phyloP scores from a whole-genome alignment of 2,329 filamentous ascomycete genomes.

The Talaromyces islandicus region DNA sequence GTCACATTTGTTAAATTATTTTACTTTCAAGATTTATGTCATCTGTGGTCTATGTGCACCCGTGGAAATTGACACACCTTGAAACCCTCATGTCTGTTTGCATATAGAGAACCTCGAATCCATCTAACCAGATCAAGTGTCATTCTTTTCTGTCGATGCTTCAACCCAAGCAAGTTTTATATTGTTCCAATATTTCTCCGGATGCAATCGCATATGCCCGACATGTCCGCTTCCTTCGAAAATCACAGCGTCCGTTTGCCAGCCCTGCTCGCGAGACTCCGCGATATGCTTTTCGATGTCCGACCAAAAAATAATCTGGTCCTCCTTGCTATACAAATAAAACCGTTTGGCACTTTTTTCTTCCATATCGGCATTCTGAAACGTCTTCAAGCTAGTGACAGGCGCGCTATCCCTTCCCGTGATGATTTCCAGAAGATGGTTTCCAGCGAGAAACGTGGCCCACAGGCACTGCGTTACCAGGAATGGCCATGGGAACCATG shows the following conservation, averaged over 20 bases:
- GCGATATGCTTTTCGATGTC: background rate
- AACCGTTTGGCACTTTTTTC: background rate
- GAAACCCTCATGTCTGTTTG: too few species aligned
- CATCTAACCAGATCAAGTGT: background rate
- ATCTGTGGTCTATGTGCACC: too few species aligned
- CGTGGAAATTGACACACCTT: too few species aligned
- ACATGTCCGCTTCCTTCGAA: conserved; percentile 58
- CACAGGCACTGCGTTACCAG: conserved; percentile 44
- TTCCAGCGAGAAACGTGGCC: conserved; percentile 36
- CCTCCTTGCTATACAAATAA: background rate
- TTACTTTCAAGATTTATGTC: too few species aligned
- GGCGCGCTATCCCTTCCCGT: background rate
- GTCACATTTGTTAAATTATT: too few species aligned
- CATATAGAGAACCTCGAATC: too few species aligned
- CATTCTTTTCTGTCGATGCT: background rate
- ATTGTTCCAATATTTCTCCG: conserved; percentile 51
- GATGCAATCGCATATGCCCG: conserved; percentile 54
- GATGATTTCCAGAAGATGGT: conserved; percentile 25
- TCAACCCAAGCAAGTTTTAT: background rate
- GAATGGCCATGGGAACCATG: conserved; percentile 39
- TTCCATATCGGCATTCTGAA: background rate
- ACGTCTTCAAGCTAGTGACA: background rate
- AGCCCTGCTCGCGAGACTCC: conserved; percentile 32
- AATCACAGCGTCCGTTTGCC: conserved; percentile 42
- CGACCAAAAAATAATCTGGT: background rate